Percentiles rank a stretch among this genome's conserved stretches.
Conservation (phyloP, 1,284 basidiomycete species). For the Peniophora sp. region DNA sequence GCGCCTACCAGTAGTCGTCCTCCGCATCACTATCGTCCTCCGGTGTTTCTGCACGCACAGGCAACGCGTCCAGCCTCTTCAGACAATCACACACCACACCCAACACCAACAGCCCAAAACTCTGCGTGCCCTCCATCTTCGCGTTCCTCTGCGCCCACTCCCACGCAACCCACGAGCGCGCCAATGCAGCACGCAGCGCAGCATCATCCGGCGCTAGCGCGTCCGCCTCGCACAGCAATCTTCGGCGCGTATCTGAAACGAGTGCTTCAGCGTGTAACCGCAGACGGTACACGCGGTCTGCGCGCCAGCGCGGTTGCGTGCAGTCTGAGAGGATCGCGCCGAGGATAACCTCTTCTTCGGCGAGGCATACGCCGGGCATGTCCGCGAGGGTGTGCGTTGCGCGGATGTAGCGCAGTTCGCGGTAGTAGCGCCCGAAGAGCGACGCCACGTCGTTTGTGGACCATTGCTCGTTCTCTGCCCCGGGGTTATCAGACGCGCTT, state of each 20-base stretch:
- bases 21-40: too few relatives aligned
- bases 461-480: constrained; percentile 23
- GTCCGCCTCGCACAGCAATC: constrained; percentile 24
- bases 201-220: constrained; percentile 15
- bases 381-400: constrained; percentile 61
- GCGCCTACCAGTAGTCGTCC: too few relatives aligned
- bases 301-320: constrained; percentile 49
- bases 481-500: constrained; percentile 21
- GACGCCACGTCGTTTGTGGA: constrained; percentile 6
- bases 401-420: constrained; percentile 63
- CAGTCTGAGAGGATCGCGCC: constrained; percentile 63
- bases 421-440: constrained; percentile 45
- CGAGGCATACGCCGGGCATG: constrained; percentile 42
- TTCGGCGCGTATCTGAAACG: constrained; percentile 40
- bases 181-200: constrained; percentile 35
- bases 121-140: constrained; percentile 49
- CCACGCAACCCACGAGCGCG: constrained; percentile 59
- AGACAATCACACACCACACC: constrained; percentile 51
- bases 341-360: constrained; percentile 66
- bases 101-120: constrained; percentile 62
- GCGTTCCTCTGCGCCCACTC: constrained; percentile 36
- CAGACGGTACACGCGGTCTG: constrained; percentile 56
- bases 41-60: neutral
- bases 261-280: constrained; percentile 46
- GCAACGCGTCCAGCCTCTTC: constrained; percentile 27